Conservation (phyloP, 139 green algal genomes). For the Ulvella scutata region DNA sequence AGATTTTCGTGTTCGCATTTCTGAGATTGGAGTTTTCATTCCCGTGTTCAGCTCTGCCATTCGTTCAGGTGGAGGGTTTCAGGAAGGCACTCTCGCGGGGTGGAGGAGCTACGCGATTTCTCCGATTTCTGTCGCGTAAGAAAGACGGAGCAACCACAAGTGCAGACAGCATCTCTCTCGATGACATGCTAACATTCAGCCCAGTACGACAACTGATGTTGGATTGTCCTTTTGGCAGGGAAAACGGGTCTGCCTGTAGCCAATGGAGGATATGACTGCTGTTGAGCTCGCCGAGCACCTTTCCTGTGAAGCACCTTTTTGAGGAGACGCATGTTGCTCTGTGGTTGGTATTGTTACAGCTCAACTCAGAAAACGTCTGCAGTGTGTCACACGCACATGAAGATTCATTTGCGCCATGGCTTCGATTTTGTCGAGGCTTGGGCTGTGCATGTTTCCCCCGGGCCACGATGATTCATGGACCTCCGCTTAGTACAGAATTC, state of each 20-base stretch:
- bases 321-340: not conserved
- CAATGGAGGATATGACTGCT: not conserved
- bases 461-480: no score
- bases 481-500: no score
- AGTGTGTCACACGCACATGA: no score
- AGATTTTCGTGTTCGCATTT: not conserved
- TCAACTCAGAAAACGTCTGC: constrained; percentile 7
- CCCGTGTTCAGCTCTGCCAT: not conserved
- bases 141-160: not conserved
- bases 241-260: no score
- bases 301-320: not conserved
- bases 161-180: constrained; percentile 8
- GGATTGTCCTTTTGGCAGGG: no score
- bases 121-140: not conserved
- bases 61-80: constrained; percentile 50
- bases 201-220: constrained; percentile 1
- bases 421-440: no score
- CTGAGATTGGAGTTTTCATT: not conserved
- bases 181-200: constrained; percentile 19
- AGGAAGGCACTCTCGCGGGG: constrained; percentile 20
- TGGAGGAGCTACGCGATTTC: not conserved
- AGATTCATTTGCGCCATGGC: no score
- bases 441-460: no score
- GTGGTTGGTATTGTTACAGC: not conserved
- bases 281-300: not conserved